These are phyloP conservation scores for Leptographium procerum DNA, from an alignment of 2,329 filamentous ascomycete genomes.

Conservation along the genomic window DNA sequence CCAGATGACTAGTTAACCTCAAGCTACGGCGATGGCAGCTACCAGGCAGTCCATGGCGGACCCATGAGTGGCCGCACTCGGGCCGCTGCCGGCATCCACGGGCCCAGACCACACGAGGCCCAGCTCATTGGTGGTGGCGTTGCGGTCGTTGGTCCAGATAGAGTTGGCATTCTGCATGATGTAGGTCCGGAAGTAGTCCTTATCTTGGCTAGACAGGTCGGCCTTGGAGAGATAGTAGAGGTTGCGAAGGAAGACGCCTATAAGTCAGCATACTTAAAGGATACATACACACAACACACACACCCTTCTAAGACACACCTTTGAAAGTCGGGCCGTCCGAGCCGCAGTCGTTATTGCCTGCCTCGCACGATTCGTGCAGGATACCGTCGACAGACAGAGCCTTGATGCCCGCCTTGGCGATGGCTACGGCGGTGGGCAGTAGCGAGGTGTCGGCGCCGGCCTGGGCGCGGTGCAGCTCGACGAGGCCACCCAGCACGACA, in stretches of 20 bases:
- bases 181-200: constrained; percentile 35
- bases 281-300: background rate
- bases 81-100: constrained; percentile 23
- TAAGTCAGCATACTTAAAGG: background rate
- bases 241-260: constrained; percentile 52
- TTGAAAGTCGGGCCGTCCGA: constrained; percentile 54
- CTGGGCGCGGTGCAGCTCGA: constrained; percentile 30
- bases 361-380: constrained; percentile 43
- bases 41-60: constrained; percentile 57
- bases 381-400: constrained; percentile 32
- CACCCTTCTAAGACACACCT: constrained; percentile 18
- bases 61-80: constrained; percentile 49
- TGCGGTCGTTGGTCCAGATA: constrained; percentile 51
- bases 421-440: constrained; percentile 29
- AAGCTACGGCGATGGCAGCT: constrained; percentile 38
- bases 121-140: constrained; percentile 33
- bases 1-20: background rate
- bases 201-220: constrained; percentile 27
- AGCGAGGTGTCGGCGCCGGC: constrained; percentile 30
- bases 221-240: constrained; percentile 41
- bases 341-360: constrained; percentile 26
- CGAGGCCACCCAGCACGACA: constrained; percentile 39
- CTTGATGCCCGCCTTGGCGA: constrained; percentile 40
- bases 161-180: constrained; percentile 51
- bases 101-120: constrained; percentile 58